Conservation (phyloP, 2,329 filamentous ascomycete genomes). For the Plectosphaerella plurivora region DNA sequence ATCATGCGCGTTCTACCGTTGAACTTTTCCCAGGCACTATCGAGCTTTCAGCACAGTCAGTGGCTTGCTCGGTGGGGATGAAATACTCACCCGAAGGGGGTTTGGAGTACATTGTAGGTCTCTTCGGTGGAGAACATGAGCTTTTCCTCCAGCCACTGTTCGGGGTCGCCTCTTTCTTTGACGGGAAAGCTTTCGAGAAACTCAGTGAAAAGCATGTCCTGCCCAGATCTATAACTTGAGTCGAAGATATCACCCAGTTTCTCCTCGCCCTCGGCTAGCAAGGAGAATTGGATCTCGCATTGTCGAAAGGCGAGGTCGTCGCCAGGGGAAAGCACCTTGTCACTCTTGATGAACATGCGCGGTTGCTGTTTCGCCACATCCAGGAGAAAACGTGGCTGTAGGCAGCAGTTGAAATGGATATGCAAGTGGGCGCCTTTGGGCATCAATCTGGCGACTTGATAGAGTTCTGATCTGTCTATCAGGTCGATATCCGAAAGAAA, state of each 20-base stretch:
- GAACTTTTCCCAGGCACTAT: conserved; percentile 57
- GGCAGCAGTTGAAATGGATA: conserved; percentile 74
- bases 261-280: conserved; percentile 32
- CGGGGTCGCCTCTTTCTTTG: conserved; percentile 21
- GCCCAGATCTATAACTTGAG: conserved; percentile 35
- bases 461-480: conserved; percentile 53
- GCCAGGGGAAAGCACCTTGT: conserved; percentile 32
- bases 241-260: conserved; percentile 44
- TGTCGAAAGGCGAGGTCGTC: conserved; percentile 27
- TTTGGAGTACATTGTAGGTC: conserved; percentile 47
- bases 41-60: conserved; percentile 5
- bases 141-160: conserved; percentile 57
- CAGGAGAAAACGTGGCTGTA: conserved; percentile 57
- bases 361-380: conserved; percentile 48
- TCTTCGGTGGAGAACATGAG: conserved; percentile 59
- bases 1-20: conserved; percentile 67
- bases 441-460: conserved; percentile 50
- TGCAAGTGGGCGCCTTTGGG: conserved; percentile 73
- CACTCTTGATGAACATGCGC: conserved; percentile 68
- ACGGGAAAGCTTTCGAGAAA: conserved; percentile 32
- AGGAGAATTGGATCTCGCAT: conserved; percentile 59
- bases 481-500: conserved; percentile 52
- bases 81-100: conserved; percentile 44
- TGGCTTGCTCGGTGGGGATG: not conserved
- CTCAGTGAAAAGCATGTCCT: conserved; percentile 36